phyloP scores from a whole-genome alignment of 2,329 filamentous ascomycete species.

The Stylonectria norvegica region DNA sequence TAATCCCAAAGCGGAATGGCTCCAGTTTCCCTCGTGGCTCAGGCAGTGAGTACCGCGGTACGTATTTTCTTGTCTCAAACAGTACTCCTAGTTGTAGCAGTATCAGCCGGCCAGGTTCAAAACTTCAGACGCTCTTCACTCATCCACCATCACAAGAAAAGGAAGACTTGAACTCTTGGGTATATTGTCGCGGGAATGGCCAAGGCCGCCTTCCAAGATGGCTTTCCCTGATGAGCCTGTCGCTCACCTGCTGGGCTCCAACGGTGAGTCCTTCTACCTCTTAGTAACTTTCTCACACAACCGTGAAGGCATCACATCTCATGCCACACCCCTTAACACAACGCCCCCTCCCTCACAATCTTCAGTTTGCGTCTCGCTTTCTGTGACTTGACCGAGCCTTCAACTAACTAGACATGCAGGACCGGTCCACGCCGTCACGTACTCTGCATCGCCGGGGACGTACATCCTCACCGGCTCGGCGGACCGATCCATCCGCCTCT shows the following conservation, averaged over 20 bases:
- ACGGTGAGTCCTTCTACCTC: constrained; percentile 46
- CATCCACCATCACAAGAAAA: no score
- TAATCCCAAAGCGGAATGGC: not conserved
- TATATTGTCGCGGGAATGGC: constrained; percentile 18
- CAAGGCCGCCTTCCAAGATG: constrained; percentile 31
- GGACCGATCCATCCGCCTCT: constrained; percentile 81
- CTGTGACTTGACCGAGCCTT: no score
- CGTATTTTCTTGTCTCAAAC: no score
- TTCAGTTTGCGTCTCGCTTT: no score
- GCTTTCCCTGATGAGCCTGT: constrained; percentile 47
- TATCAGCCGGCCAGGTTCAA: no score
- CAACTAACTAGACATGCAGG: constrained; percentile 50
- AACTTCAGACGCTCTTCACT: no score
- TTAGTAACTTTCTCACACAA: no score
- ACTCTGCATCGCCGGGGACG: constrained; percentile 68
- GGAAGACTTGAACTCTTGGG: no score
- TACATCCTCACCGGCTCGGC: constrained; percentile 83
- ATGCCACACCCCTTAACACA: not conserved
- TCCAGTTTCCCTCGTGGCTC: not conserved
- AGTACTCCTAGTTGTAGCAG: no score
- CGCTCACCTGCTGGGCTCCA: constrained; percentile 56
- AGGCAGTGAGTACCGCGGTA: not conserved
- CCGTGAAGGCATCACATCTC: not conserved
- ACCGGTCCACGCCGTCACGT: constrained; percentile 68
- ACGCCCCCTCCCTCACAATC: not conserved